phyloP scores from a whole-genome alignment of 1,284 basidiomycete genomes.

The Microbotryum saponariae region DNA sequence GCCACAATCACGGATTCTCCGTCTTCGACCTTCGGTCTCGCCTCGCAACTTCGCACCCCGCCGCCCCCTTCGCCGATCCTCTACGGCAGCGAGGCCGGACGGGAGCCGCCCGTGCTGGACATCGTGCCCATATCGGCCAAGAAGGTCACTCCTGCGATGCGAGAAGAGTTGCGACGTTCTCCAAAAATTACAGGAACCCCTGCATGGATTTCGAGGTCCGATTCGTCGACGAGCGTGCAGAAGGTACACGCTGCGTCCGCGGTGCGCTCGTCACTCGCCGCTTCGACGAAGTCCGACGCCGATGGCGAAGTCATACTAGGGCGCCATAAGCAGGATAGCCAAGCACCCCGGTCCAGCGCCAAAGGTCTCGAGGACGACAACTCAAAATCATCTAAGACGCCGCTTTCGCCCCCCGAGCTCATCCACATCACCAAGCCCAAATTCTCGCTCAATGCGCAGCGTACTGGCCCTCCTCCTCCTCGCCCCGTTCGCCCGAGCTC shows the following conservation, averaged over 20 bases:
- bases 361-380: background rate
- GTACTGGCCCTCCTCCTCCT: no score
- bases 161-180: slow-evolving; percentile 8
- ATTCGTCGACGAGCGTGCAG: no score
- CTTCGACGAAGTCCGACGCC: background rate
- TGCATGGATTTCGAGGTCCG: background rate
- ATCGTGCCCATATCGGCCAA: background rate
- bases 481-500: no score
- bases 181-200: slow-evolving; percentile 2
- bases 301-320: background rate
- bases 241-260: slow-evolving; percentile 5
- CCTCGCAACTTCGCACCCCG: slow-evolving; percentile 13
- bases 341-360: background rate
- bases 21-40: slow-evolving; percentile 8
- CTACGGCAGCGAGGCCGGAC: background rate
- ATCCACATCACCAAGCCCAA: background rate
- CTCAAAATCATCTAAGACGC: no score
- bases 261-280: slow-evolving; percentile 6
- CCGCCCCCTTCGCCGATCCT: slow-evolving; percentile 8
- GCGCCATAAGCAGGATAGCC: background rate
- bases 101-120: background rate
- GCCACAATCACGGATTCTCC: background rate
- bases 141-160: slow-evolving; percentile 14
- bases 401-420: no score
- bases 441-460: background rate